These are phyloP conservation scores for Lithocarpus polystachyus DNA, from an alignment of 306 rosid genomes.

Conservation along the genomic window DNA sequence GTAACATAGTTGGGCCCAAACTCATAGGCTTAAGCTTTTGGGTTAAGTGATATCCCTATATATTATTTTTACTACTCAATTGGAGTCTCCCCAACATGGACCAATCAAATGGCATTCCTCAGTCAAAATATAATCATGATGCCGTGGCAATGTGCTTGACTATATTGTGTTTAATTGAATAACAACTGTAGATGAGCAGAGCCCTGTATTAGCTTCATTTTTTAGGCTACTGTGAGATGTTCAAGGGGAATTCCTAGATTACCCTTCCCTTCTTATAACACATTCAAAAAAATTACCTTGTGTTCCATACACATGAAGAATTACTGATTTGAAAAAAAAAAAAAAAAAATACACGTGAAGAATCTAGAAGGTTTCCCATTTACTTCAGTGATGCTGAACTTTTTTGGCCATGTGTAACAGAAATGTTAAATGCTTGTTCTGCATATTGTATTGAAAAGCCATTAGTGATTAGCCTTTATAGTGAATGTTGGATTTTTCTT, in stretches of 20 bases:
- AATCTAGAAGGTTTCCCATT: not conserved
- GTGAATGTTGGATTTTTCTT: constrained; percentile 8
- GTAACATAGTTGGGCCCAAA: no score
- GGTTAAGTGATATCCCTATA: no score
- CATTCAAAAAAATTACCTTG: not conserved
- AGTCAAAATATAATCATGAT: not conserved
- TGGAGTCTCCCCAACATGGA: no score
- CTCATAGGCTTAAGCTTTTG: no score
- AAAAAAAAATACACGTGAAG: not conserved
- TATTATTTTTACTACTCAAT: no score
- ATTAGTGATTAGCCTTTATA: not conserved
- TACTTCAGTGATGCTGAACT: not conserved
- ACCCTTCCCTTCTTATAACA: not conserved
- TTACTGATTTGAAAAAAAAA: no score
- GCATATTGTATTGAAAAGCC: not conserved
- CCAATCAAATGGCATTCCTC: not conserved
- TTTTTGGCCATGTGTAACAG: not conserved
- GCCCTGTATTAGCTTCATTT: not conserved
- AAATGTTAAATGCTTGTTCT: not conserved
- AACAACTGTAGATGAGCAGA: not conserved
- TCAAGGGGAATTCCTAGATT: not conserved
- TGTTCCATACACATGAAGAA: not conserved
- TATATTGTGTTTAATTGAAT: not conserved
- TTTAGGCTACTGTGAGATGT: not conserved
- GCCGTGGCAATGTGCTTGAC: not conserved